Percentiles rank a stretch among this genome's conserved stretches.
These are phyloP conservation scores for Cucumis hystrix DNA, from an alignment of 306 rosid genomes.

Conservation along the genomic window DNA sequence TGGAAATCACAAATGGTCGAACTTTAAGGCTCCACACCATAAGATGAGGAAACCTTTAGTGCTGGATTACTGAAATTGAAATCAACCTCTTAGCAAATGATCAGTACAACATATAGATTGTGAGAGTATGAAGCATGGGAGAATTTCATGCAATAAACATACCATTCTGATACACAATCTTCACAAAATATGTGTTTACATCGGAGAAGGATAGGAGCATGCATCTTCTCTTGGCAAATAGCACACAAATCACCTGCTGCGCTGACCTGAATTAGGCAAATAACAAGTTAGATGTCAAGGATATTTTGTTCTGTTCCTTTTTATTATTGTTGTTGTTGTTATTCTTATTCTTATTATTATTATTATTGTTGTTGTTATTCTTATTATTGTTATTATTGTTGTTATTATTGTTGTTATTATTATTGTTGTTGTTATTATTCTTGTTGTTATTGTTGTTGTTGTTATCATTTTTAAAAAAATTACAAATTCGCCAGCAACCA, in stretches of 20 bases:
- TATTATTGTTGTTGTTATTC: too few species aligned
- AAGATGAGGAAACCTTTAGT: background rate
- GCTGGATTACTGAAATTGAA: background rate
- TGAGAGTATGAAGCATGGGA: background rate
- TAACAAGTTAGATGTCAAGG: background rate
- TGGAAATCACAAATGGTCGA: background rate
- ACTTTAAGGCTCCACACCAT: background rate
- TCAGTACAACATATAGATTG: background rate
- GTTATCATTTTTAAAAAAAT: background rate
- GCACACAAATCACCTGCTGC: slow-evolving; percentile 96
- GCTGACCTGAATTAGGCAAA: slow-evolving; percentile 48
- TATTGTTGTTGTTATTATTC: too few species aligned
- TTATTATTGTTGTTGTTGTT: background rate
- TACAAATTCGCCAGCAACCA: background rate
- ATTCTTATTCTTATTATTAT: too few species aligned
- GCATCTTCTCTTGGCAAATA: slow-evolving; percentile 99
- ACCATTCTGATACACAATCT: slow-evolving; percentile 99
- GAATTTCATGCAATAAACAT: slow-evolving; percentile 12
- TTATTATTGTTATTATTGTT: too few species aligned
- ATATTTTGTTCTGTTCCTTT: background rate
- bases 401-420: too few species aligned
- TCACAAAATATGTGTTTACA: slow-evolving; percentile 97
- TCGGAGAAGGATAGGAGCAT: slow-evolving; percentile 74
- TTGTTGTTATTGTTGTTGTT: too few species aligned
- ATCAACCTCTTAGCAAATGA: background rate